Evolutionary conservation across 1,284 basidiomycete genomes (phyloP), one percentile per base, ranked within the genome.

Genomic region (Fomitiporia mediterranea): DNA sequence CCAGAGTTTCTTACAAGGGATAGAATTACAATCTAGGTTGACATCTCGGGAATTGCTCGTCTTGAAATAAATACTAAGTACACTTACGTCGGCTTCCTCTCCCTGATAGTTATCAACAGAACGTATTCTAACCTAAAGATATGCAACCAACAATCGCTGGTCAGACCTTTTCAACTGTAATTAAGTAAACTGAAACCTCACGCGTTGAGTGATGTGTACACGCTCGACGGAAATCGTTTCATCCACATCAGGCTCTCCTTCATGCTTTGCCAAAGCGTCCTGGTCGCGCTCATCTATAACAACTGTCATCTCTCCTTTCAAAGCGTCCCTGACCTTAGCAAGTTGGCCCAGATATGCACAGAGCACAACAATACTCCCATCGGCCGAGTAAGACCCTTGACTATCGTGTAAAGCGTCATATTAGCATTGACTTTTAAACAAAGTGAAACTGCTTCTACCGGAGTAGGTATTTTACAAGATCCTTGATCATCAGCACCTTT

Each of bases 71-170:
- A 19, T 15, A 47, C 23, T 19, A 21, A 55, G 25, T 23, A 54
- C 19, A 9, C 65, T 28, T 56, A 76, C 73, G 64, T 76, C 78
- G 0, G 77, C 83, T 69, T 86, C 85, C 60, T 86, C 81, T 7
- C 86, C 87, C 66, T 91, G 88, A 63, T 81, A 90, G 58, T 84
- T 89, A 61, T 90, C 87, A 1, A 90, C 77, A 0, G 86, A 89
- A n/a, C 85, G 77, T 6, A 89, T 68, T 13, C 77, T 77, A 28
- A 88, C 79, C 83, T 88, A 44, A 1, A 17, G 39, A n/a, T n/a
- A n/a, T n/a, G n/a, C n/a, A n/a, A n/a, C n/a, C 42, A 28, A 34
- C 2, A 48, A 39, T 27, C 15, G 19, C 21, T n/a, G 47, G 17
- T 48, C 25, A 34, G 35, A 25, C n/a, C 27, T 35, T 34, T 27